These are phyloP conservation scores for Aspergillus leporis DNA, from an alignment of 495 filamentous ascomycete genomes.

Conservation along the genomic window DNA sequence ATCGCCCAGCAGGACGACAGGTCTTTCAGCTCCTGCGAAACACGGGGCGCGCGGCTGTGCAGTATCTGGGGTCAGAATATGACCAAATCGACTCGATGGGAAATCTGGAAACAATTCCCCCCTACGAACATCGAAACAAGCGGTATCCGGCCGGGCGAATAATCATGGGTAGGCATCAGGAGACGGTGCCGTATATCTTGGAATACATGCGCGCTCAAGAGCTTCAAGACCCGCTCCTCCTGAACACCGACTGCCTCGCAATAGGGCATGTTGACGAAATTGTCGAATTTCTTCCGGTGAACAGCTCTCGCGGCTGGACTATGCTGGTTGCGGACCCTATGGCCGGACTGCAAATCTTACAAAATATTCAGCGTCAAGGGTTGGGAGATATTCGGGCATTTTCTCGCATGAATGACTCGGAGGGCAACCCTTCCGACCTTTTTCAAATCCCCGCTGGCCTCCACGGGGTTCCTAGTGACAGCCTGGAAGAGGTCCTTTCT, in stretches of 20 bases:
- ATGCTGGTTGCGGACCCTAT: slow-evolving; percentile 8
- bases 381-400: background rate
- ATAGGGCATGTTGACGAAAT: slow-evolving; percentile 14
- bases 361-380: background rate
- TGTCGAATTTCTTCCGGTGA: slow-evolving; percentile 9
- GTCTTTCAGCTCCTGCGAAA: slow-evolving; percentile 8
- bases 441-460: too few relatives aligned
- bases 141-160: slow-evolving; percentile 10
- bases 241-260: slow-evolving; percentile 9
- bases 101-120: slow-evolving; percentile 11
- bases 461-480: background rate
- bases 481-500: background rate
- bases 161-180: slow-evolving; percentile 8
- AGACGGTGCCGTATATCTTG: background rate
- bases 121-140: background rate
- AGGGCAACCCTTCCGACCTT: too few relatives aligned
- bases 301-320: background rate
- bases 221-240: slow-evolving; percentile 5
- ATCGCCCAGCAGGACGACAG: slow-evolving; percentile 3
- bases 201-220: slow-evolving; percentile 3
- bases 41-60: background rate
- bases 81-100: slow-evolving; percentile 9
- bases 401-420: too few relatives aligned
- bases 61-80: too few relatives aligned
- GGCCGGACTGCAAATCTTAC: background rate